phyloP scores from a whole-genome alignment of 1,284 basidiomycete genomes.

The Phlebopus sp. region DNA sequence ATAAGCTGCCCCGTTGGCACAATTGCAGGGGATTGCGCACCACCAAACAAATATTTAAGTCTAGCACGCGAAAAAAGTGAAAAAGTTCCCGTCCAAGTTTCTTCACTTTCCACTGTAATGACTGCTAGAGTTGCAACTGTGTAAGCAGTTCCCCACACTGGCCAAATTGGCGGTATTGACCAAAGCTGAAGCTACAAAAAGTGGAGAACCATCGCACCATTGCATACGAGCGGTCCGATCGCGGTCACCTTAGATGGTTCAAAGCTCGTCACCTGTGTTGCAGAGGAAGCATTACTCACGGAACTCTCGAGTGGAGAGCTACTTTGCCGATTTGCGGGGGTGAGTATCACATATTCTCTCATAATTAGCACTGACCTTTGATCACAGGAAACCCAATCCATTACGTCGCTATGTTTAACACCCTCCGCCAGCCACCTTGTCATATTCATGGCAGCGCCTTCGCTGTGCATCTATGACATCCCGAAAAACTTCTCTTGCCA shows the following conservation, averaged over 20 bases:
- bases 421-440: conserved; percentile 60
- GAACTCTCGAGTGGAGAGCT: conserved; percentile 72
- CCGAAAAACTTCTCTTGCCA: conserved; percentile 46
- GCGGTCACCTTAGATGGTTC: conserved; percentile 78
- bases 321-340: conserved; percentile 80
- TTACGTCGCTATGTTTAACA: conserved; percentile 64
- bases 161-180: conserved; percentile 10
- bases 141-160: conserved; percentile 40
- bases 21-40: too few species aligned
- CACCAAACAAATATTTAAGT: too few species aligned
- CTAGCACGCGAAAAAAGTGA: too few species aligned
- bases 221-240: conserved; percentile 88
- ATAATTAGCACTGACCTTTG: conserved; percentile 7
- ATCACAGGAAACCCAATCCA: conserved; percentile 61
- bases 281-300: conserved; percentile 83
- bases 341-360: conserved; percentile 42
- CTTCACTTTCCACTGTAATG: conserved; percentile 20
- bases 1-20: too few species aligned
- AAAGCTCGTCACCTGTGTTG: conserved; percentile 82
- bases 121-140: conserved; percentile 55
- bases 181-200: conserved; percentile 64
- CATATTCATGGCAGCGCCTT: conserved; percentile 67
- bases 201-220: conserved; percentile 64
- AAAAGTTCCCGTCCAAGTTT: too few species aligned
- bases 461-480: conserved; percentile 67